phyloP scores from a whole-genome alignment of 2,329 filamentous ascomycete species.

The Ustilaginoidea virens region DNA sequence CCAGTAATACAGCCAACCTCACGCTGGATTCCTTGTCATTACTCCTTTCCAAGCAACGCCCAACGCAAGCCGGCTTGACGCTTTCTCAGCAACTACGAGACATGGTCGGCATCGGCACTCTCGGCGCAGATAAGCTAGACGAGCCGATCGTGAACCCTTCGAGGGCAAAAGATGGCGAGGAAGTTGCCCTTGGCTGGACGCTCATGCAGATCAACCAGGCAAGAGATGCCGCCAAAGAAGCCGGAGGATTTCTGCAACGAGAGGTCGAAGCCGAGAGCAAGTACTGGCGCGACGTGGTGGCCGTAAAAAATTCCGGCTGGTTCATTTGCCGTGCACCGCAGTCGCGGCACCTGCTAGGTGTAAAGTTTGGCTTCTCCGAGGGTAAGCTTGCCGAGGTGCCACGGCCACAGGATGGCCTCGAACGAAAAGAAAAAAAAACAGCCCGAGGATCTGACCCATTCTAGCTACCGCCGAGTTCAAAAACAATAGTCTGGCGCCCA shows the following conservation, averaged over 20 bases:
- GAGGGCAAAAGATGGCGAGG: slow-evolving; percentile 38
- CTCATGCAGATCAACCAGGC: slow-evolving; percentile 62
- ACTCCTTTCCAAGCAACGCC: slow-evolving; percentile 67
- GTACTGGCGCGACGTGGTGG: slow-evolving; percentile 80
- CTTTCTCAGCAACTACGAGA: slow-evolving; percentile 58
- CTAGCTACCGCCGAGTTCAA: slow-evolving; percentile 41
- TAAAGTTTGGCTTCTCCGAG: slow-evolving; percentile 82
- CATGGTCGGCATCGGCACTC: slow-evolving; percentile 55
- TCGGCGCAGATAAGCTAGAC: slow-evolving; percentile 52
- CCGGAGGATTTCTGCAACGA: slow-evolving; percentile 55
- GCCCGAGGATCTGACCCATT: background rate
- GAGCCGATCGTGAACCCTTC: slow-evolving; percentile 42
- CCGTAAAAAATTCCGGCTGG: slow-evolving; percentile 75
- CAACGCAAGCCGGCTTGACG: slow-evolving; percentile 51
- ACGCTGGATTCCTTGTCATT: slow-evolving; percentile 74
- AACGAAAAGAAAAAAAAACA: background rate
- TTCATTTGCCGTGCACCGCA: slow-evolving; percentile 63
- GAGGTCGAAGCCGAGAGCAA: slow-evolving; percentile 68
- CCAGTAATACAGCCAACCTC: slow-evolving; percentile 44
- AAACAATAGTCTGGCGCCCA: slow-evolving; percentile 62
- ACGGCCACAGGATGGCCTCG: too few relatives aligned
- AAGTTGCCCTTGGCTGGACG: slow-evolving; percentile 54
- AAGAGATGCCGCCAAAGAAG: slow-evolving; percentile 56
- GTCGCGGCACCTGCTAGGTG: slow-evolving; percentile 60
- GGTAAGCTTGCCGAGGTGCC: slow-evolving; percentile 20